phyloP scores from a whole-genome alignment of 2,329 filamentous ascomycete species.

The Arthrobotrys iridis region DNA sequence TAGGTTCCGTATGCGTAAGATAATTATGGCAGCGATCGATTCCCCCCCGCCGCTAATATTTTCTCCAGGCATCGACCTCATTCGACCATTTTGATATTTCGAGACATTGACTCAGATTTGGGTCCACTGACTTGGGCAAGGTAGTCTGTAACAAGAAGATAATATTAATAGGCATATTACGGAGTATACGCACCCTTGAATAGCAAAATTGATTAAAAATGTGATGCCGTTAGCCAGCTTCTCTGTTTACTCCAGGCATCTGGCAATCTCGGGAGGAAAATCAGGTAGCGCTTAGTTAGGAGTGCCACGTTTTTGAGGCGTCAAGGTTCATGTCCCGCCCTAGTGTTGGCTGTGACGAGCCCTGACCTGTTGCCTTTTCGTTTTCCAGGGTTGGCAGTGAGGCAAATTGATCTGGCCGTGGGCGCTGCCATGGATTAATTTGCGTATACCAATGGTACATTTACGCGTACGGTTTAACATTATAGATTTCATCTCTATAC shows the following conservation, averaged over 20 bases:
- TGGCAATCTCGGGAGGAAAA: conserved; percentile 50
- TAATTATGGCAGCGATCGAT: background rate
- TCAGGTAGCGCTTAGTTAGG: conserved; percentile 46
- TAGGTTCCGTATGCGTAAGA: background rate
- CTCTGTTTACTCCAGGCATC: conserved; percentile 23
- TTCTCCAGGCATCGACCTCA: conserved; percentile 17
- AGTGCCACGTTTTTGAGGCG: conserved; percentile 51
- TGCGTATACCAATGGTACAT: conserved; percentile 4
- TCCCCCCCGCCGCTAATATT: background rate
- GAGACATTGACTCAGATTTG: conserved; percentile 31
- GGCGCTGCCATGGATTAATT: background rate
- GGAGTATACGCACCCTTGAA: conserved; percentile 5
- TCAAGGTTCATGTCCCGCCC: conserved; percentile 24
- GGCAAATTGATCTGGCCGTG: background rate
- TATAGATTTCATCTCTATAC: conserved; percentile 12
- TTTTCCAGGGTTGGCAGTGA: background rate
- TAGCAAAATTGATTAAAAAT: conserved; percentile 31
- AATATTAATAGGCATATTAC: conserved; percentile 5
- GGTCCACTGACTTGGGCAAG: background rate
- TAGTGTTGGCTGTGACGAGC: background rate
- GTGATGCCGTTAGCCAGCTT: conserved; percentile 14
- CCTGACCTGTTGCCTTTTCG: background rate
- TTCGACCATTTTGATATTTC: conserved; percentile 38
- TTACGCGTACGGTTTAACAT: background rate
- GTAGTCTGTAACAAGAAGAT: conserved; percentile 23